These are phyloP conservation scores for Ormosia emarginata DNA, from an alignment of 306 rosid genomes.

Conservation along the genomic window DNA sequence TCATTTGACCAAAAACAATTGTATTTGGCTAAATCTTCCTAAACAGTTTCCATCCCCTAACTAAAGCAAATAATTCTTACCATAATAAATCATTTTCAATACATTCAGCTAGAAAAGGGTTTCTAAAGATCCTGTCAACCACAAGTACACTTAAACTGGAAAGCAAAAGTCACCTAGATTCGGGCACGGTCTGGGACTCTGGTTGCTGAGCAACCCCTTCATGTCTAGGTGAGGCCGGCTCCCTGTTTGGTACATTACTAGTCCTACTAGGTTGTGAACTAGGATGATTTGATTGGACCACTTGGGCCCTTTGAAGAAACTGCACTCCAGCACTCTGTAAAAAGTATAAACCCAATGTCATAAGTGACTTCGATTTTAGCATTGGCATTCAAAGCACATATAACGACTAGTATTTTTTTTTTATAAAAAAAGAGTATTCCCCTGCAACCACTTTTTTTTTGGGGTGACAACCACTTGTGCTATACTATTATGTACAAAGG, in stretches of 20 bases:
- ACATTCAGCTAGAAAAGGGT: neutral
- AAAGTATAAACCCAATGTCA: conserved; percentile 17
- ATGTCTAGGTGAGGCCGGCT: conserved; percentile 43
- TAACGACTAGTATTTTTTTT: neutral
- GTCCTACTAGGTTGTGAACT: conserved; percentile 46
- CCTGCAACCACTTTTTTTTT: neutral
- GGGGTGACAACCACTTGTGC: neutral
- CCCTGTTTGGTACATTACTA: conserved; percentile 43
- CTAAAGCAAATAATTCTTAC: conserved; percentile 5
- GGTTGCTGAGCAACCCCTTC: conserved; percentile 44
- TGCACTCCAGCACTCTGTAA: conserved; percentile 87
- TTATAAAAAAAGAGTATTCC: neutral
- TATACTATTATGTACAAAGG: neutral
- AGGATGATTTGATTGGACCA: conserved; percentile 47
- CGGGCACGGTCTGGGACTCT: conserved; percentile 62
- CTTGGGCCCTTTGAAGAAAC: conserved; percentile 66
- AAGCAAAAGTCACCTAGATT: conserved; percentile 64
- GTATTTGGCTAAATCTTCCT: conserved; percentile 5
- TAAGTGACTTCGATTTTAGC: neutral
- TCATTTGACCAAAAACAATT: neutral
- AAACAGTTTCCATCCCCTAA: neutral
- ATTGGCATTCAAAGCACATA: conserved; percentile 3
- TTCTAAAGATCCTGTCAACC: conserved; percentile 3
- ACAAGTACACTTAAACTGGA: conserved; percentile 20
- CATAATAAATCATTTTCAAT: neutral